phyloP scores from a whole-genome alignment of 208 protist species.

The Angomonas desouzai region DNA sequence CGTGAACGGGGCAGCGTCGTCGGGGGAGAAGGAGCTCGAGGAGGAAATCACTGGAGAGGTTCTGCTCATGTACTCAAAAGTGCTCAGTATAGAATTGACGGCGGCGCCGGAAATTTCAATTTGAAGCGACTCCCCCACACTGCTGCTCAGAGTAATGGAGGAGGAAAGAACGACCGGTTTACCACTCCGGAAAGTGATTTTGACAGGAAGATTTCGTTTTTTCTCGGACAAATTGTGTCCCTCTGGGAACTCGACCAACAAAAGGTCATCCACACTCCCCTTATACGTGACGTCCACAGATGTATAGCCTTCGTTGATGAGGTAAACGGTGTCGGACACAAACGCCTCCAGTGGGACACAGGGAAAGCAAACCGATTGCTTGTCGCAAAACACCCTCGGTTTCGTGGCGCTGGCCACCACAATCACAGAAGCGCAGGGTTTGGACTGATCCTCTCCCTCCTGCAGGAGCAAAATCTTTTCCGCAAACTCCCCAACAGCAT shows the following conservation, averaged over 20 bases:
- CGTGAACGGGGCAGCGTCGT: not conserved
- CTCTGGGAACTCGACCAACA: conserved; percentile 79
- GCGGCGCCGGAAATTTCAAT: conserved; percentile 76
- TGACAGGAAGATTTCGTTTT: conserved; percentile 34
- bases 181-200: conserved; percentile 60
- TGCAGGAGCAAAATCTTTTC: conserved; percentile 46
- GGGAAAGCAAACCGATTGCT: conserved; percentile 77
- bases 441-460: conserved; percentile 34
- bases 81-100: conserved; percentile 89
- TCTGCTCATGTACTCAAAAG: conserved; percentile 23
- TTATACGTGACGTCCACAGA: conserved; percentile 77
- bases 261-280: conserved; percentile 51
- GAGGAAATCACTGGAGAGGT: not conserved
- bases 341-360: conserved; percentile 78
- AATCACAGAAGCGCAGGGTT: conserved; percentile 52
- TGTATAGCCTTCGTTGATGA: conserved; percentile 94
- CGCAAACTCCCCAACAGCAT: conserved; percentile 22
- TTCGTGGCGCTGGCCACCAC: conserved; percentile 56
- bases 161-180: conserved; percentile 81
- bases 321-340: conserved; percentile 56
- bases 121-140: conserved; percentile 60
- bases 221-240: conserved; percentile 30
- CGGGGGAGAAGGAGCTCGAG: not conserved
- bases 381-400: conserved; percentile 81
- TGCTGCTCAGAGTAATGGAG: conserved; percentile 82